Evolutionary conservation across 2,329 filamentous ascomycete genomes (phyloP), one percentile per base, ranked within the genome.

Genomic region (Alternaria ventricosa): DNA sequence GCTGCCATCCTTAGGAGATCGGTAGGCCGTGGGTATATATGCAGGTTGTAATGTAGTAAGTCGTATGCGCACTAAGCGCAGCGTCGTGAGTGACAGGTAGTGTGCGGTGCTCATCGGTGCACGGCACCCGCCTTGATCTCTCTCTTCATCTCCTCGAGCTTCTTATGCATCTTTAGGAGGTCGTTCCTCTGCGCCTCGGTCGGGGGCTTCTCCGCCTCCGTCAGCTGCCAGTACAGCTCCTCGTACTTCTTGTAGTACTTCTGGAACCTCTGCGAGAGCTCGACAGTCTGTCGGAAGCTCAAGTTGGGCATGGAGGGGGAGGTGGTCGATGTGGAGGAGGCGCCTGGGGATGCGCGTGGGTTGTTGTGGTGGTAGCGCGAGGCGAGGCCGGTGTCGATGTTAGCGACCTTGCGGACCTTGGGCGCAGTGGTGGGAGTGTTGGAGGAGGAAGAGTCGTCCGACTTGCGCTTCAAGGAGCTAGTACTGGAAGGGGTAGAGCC

Each of bases 221-320:
- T 76, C 64, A 83, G 70, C 66, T 79, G 75, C 71, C 85, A 84
- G 74, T 89, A 87, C 69, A 89, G 75, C 70, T 83, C 78, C 68
- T 84, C 83, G 70, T 90, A 90, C 60, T 83, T 84, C 36, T 84
- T 84, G 71, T 90, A 89, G 65, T 85, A 85, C 57, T 80, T 80
- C 71, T 88, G 87, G 76, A 90, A 90, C 53, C 80, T 81, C 67
- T 82, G 80, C 3, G 83, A 84, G 25, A 84, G 70, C 61, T 81
- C 79, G 22, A 85, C 76, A 33, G 81, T 82, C 68, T 84, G 82
- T 23, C 77, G 79, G 76, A 81, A 83, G 64, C 76, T 80, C 63
- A 82, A 65, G 60, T 70, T 76, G 44, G 75, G 71, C 47, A 77
- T 61, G 6, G 78, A 72, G 3, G 76, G 73, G 12, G 77, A 78